Evolutionary conservation across 129 eudicot genomes (phyloP), one percentile per base, ranked within the genome.

Genomic region (Erigeron canadensis): DNA sequence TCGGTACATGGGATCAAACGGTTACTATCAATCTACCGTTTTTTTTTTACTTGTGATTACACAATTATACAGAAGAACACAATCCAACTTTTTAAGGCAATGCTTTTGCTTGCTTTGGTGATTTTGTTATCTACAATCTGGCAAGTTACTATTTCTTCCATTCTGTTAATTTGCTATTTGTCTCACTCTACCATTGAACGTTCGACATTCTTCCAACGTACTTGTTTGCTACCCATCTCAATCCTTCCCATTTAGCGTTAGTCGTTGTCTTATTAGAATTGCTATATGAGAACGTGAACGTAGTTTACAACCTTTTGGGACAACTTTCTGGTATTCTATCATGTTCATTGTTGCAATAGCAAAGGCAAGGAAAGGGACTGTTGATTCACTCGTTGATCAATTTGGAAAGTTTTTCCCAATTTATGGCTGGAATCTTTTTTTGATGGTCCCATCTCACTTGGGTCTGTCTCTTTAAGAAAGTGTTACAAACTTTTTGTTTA

Each of bases 191-290:
- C 47, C 6, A 17, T 37, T 62, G 10, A 45, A 15, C 11, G 40
- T 34, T 73, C 15, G 0, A 43, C 56, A 10, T 72, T 61, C 37
- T 47, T 62, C 23, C 63, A 63, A 50, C 40, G 10, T 74, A 18
- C 41, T 38, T 40, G 56, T 21, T 64, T 64, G 71, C 44, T 74
- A 67, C 43, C 37, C 8, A 21, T 57, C 61, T 6, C 45, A 54
- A 75, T 65, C 67, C 48, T 50, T 19, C 34, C 5, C 56, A 45
- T 66, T 39, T 4, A 4, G 11, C 41, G 22, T 71, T 41, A 44
- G 10, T 22, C 58, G 0, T 59, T 23, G 76, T 71, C 67, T 57
- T 71, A 28, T n/a, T 59, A 61, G 47, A 45, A 18, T 15, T 59
- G 45, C 67, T 22, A 58, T n/a, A 0, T 10, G 42, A 23, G 21